A percentile compares a stretch with the other conserved stretches of the same genome.
phyloP scores from a whole-genome alignment of 2,329 filamentous ascomycete species.

The Aaosphaeria arxii region DNA sequence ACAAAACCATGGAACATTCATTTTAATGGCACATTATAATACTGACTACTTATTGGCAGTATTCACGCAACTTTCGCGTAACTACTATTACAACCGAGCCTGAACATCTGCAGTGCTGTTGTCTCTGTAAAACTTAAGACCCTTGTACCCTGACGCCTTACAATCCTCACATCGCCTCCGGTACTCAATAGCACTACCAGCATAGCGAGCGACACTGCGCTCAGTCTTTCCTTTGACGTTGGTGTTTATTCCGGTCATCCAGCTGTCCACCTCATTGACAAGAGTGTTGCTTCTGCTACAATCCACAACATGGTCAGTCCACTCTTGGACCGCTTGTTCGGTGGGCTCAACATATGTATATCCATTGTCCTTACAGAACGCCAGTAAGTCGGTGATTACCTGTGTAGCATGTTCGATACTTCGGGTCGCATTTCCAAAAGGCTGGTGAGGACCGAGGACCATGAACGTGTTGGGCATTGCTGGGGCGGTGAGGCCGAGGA shows the following conservation, averaged over 20 bases:
- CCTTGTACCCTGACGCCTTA: background rate
- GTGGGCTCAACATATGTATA: background rate
- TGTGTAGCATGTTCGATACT: background rate
- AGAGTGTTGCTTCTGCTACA: slow-evolving; percentile 18
- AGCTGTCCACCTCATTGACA: background rate
- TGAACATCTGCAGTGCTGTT: no score
- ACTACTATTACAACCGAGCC: no score
- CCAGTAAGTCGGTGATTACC: background rate
- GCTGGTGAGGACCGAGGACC: background rate
- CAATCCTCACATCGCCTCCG: background rate
- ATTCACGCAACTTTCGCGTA: no score
- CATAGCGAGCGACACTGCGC: background rate
- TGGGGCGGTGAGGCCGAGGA: slow-evolving; percentile 21
- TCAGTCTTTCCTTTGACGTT: background rate
- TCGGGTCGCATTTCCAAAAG: background rate
- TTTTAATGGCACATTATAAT: no score
- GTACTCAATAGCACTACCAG: background rate
- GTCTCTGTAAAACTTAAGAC: background rate
- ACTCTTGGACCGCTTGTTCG: background rate
- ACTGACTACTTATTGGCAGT: no score
- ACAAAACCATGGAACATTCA: no score
- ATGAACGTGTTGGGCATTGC: slow-evolving; percentile 28
- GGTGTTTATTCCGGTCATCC: background rate
- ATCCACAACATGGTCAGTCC: background rate
- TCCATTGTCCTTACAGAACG: background rate